These are phyloP conservation scores for Claviceps maximensis DNA, from an alignment of 2,329 filamentous ascomycete species.

Conservation along the genomic window DNA sequence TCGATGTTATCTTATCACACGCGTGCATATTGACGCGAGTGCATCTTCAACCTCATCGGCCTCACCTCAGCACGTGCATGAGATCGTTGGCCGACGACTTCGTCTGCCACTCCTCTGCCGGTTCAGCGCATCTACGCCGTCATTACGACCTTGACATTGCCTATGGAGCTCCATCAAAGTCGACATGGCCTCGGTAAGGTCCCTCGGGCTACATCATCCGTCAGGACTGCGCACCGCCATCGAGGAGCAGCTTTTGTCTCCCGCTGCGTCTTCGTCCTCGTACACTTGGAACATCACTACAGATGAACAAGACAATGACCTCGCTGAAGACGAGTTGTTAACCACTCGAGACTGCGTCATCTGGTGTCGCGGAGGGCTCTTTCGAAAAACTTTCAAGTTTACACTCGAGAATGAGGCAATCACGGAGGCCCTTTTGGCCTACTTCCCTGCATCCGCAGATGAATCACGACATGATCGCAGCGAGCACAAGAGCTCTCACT, in stretches of 20 bases:
- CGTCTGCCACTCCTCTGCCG: background rate
- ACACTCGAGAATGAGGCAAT: constrained; percentile 77
- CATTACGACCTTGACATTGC: constrained; percentile 8
- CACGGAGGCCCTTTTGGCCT: constrained; percentile 73
- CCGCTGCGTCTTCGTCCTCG: constrained; percentile 47
- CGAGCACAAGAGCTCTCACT: constrained; percentile 4
- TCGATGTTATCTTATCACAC: background rate
- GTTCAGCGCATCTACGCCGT: background rate
- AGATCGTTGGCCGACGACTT: background rate
- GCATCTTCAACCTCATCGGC: background rate
- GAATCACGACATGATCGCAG: constrained; percentile 8
- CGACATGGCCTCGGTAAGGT: constrained; percentile 78
- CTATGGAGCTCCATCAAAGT: constrained; percentile 18
- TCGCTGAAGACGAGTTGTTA: constrained; percentile 65
- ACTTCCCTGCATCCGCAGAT: constrained; percentile 51
- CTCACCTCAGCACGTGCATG: background rate
- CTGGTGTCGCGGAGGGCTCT: constrained; percentile 77
- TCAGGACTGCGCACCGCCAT: constrained; percentile 73
- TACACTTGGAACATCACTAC: constrained; percentile 64
- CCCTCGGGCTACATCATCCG: constrained; percentile 82
- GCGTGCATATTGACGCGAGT: constrained; percentile 1
- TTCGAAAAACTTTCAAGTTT: constrained; percentile 78
- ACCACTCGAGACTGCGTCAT: constrained; percentile 64
- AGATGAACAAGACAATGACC: constrained; percentile 24
- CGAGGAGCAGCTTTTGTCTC: constrained; percentile 61